Evolutionary conservation across 441 rosid species (phyloP), one percentile per base, ranked within the genome.

Genomic region (Theobroma grandiflorum): DNA sequence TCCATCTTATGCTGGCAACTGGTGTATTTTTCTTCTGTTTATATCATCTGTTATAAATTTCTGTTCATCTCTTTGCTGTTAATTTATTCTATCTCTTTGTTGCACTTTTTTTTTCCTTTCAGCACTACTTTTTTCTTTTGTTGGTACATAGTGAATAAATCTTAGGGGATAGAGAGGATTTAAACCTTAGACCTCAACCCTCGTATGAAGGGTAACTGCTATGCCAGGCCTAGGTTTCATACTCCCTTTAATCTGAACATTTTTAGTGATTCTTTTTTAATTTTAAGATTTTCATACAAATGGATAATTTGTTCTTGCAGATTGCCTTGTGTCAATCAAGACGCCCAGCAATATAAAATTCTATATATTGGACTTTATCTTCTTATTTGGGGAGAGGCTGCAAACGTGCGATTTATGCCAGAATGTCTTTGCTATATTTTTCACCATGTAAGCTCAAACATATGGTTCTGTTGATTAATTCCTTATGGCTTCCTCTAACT

Each of bases 331-430:
- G 94, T 85, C 82, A 91, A 92, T 81, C 91, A 88, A 83, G 98
- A 95, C 84, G 97, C 92, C 55, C 95, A 92, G 78, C 99, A 95
- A 76, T 88, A 91, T 83, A 95, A 97, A 88, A 89, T 96, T 72
- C 78, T 97, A 20, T 97, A 95, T 78, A 86, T 95, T 63, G 98
- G 91, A 78, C 99, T 97, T 83, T 91, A 95, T 91, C 97, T 97
- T 84, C 98, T 97, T 78, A 94, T 95, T 78, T 95, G 99, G 99
- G 99, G 99, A 66, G 99, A 97, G 85, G 98, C 99, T 65, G 97
- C 99, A 45, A 97, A 92, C 86, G 81, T 97, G 91, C 90, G 99
- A 88, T 90, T 95, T 82, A 89, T 97, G 97, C 95, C 98, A 38
- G 99, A 97, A 87, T 97, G 98, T 84, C 81, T 97, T 53, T 97